Percentiles rank a stretch among this genome's conserved stretches.
These are phyloP conservation scores for Polyporus tsugae DNA, from an alignment of 1,284 basidiomycete species.

Conservation along the genomic window DNA sequence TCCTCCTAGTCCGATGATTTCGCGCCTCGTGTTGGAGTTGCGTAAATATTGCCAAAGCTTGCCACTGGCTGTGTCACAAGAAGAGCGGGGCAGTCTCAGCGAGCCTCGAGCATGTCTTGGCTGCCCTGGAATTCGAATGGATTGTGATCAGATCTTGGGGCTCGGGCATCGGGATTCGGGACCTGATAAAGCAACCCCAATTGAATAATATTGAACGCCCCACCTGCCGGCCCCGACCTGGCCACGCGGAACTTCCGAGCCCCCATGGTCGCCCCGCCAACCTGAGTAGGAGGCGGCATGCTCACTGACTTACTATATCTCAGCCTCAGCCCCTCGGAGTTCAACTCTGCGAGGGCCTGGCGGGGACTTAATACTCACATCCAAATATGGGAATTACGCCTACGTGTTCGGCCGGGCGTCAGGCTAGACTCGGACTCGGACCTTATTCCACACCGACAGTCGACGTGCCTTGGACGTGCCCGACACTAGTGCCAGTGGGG, in stretches of 20 bases:
- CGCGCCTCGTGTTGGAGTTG: background rate
- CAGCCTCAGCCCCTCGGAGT: too few species aligned
- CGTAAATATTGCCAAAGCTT: background rate
- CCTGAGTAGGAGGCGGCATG: background rate
- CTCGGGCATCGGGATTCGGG: background rate
- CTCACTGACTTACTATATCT: background rate
- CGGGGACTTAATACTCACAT: background rate
- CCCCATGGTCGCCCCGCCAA: background rate
- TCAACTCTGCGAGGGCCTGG: too few species aligned
- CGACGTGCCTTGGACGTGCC: background rate
- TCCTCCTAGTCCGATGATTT: background rate
- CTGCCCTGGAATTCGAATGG: background rate
- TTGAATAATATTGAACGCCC: background rate
- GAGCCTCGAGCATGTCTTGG: background rate
- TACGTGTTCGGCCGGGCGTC: background rate
- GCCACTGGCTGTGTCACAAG: background rate
- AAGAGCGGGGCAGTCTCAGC: too few species aligned
- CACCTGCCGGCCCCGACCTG: background rate
- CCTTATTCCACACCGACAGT: background rate
- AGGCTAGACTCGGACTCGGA: conserved; percentile 13
- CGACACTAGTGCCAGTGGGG: background rate
- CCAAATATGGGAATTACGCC: conserved; percentile 4
- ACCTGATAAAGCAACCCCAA: background rate
- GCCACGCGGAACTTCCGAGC: background rate
- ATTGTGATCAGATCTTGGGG: background rate